These are phyloP conservation scores for Vanilla planifolia DNA, from an alignment of 106 monocot genomes.

Conservation along the genomic window DNA sequence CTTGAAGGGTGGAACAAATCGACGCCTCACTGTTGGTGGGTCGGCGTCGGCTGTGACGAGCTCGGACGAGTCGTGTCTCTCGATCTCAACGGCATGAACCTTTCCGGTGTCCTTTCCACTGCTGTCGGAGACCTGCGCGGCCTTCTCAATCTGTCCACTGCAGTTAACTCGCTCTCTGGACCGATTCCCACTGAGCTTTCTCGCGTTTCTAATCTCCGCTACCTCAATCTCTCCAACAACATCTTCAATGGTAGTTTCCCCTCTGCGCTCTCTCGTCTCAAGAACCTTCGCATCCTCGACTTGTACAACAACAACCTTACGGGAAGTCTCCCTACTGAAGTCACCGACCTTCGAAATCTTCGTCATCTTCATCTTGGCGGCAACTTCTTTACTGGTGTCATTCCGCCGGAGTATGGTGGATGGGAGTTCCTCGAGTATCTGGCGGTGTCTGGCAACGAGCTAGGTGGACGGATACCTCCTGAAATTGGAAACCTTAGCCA, in stretches of 20 bases:
- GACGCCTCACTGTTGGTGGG: slow-evolving; percentile 30
- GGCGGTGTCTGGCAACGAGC: slow-evolving; percentile 29
- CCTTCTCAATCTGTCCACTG: slow-evolving; percentile 33
- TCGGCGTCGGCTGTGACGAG: slow-evolving; percentile 26
- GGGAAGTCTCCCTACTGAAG: slow-evolving; percentile 31
- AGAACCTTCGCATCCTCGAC: slow-evolving; percentile 39
- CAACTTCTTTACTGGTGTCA: slow-evolving; percentile 34
- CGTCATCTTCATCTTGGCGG: slow-evolving; percentile 58
- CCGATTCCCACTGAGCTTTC: slow-evolving; percentile 36
- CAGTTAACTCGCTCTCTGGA: slow-evolving; percentile 43
- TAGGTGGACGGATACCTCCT: slow-evolving; percentile 29
- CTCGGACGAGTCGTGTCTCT: slow-evolving; percentile 23
- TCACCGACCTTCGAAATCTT: slow-evolving; percentile 32
- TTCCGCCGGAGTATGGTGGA: slow-evolving; percentile 13
- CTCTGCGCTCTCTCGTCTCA: slow-evolving; percentile 12
- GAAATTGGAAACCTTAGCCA: slow-evolving; percentile 13
- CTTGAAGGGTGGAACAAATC: slow-evolving; percentile 27
- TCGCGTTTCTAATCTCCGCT: slow-evolving; percentile 23
- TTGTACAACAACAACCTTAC: slow-evolving; percentile 75
- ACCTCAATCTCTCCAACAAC: slow-evolving; percentile 72
- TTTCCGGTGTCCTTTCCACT: slow-evolving; percentile 32
- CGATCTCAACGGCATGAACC: slow-evolving; percentile 26
- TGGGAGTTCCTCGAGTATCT: slow-evolving; percentile 20
- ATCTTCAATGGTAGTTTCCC: slow-evolving; percentile 43
- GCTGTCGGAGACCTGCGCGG: slow-evolving; percentile 15